Evolutionary conservation across 2,329 filamentous ascomycete genomes (phyloP).

Genomic region (Myriangium duriaei): DNA sequence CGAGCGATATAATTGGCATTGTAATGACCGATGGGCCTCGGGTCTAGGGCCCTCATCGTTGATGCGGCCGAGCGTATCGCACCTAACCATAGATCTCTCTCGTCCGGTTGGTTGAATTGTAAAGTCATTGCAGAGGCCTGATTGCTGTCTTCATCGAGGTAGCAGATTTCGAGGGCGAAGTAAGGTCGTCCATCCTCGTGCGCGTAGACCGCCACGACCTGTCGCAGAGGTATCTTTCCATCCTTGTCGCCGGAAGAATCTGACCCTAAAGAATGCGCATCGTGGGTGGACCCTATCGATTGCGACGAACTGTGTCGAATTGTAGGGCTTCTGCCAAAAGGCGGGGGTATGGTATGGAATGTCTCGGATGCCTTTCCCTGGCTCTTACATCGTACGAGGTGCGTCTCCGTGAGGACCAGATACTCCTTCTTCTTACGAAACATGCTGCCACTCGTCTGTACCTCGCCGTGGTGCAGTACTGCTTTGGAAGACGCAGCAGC

Average conservation of each 20-base stretch:
- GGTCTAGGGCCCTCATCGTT: slow-evolving; percentile 40
- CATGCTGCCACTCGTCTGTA: slow-evolving; percentile 57
- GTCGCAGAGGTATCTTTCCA: slow-evolving; percentile 47
- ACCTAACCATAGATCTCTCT: slow-evolving; percentile 53
- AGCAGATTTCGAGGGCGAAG: slow-evolving; percentile 55
- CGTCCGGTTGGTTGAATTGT: slow-evolving; percentile 50
- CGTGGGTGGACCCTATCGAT: slow-evolving; percentile 49
- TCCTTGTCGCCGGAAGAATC: slow-evolving; percentile 42
- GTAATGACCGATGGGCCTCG: slow-evolving; percentile 42
- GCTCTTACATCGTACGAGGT: slow-evolving; percentile 56
- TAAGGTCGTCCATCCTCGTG: slow-evolving; percentile 55
- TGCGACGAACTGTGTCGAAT: slow-evolving; percentile 45
- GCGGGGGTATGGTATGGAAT: slow-evolving; percentile 34
- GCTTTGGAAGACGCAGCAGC: slow-evolving; percentile 22
- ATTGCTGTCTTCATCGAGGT: slow-evolving; percentile 52
- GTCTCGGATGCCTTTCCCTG: slow-evolving; percentile 52
- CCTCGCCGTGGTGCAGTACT: slow-evolving; percentile 55
- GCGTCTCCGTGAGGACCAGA: slow-evolving; percentile 56
- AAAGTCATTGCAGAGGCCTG: slow-evolving; percentile 51
- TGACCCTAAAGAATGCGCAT: slow-evolving; percentile 41
- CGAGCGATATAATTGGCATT: slow-evolving; percentile 51
- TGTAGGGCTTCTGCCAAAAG: slow-evolving; percentile 29
- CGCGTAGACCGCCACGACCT: slow-evolving; percentile 55
- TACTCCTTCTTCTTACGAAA: slow-evolving; percentile 64
- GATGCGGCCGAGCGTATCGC: slow-evolving; percentile 49